Conservation (phyloP, 345 rosid genomes). For the Camelina sativa region DNA sequence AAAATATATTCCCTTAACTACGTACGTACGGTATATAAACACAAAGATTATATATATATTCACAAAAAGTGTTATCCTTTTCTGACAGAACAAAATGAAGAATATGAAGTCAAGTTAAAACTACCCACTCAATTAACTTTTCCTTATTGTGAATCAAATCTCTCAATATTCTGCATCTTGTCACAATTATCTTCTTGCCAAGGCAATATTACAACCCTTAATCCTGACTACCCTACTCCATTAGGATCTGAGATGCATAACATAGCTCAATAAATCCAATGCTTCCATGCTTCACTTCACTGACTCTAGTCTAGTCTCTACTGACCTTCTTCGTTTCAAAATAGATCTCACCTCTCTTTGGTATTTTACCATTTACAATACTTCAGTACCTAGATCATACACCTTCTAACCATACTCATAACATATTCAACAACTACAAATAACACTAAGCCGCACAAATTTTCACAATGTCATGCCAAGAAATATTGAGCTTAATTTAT, state of each 20-base stretch:
- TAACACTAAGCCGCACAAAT: not conserved
- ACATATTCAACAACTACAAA: constrained; percentile 20
- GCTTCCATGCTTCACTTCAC: constrained; percentile 1
- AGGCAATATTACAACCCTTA: constrained; percentile 1
- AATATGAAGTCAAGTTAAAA: constrained; percentile 15
- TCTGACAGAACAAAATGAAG: constrained; percentile 4
- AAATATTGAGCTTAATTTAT: not conserved
- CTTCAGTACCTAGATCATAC: not conserved
- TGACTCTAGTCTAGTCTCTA: constrained; percentile 1
- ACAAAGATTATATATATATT: not conserved
- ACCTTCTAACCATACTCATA: not conserved
- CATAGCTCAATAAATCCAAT: constrained; percentile 7
- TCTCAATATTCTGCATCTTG: constrained; percentile 23
- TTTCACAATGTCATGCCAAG: constrained; percentile 1
- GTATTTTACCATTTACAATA: not conserved
- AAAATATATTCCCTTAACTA: not conserved
- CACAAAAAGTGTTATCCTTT: not conserved
- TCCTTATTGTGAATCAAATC: constrained; percentile 5
- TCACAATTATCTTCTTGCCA: not conserved
- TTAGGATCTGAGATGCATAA: constrained; percentile 13
- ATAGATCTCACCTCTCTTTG: constrained; percentile 11
- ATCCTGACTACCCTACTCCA: constrained; percentile 10
- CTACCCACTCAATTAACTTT: not conserved
- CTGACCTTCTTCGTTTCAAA: not conserved
- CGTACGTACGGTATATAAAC: not conserved